Percentiles rank a stretch among this genome's conserved stretches.
Evolutionary conservation across 139 green algal genomes (phyloP).

Genomic region (Micractinium conductrix): DNA sequence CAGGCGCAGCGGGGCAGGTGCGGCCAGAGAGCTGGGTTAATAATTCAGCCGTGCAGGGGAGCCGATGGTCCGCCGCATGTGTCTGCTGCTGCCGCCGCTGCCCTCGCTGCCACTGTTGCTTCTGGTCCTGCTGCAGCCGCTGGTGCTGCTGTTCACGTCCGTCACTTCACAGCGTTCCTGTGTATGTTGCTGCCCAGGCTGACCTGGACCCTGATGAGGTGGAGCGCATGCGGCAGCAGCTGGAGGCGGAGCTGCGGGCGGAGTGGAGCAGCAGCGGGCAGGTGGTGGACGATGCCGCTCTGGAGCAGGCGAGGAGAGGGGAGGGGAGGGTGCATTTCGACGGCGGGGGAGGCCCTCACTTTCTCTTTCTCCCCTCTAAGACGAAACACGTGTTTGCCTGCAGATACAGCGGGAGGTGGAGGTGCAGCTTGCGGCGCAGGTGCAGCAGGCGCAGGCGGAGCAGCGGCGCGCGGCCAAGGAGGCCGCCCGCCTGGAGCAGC

Average conservation of each 20-base stretch:
- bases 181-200: no score
- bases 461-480: slow-evolving; percentile 6
- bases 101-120: no score
- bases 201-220: slow-evolving; percentile 34
- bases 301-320: slow-evolving; percentile 5
- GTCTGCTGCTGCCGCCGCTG: no score
- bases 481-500: slow-evolving; percentile 25
- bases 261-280: slow-evolving; percentile 53
- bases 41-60: no score
- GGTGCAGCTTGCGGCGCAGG: slow-evolving; percentile 20
- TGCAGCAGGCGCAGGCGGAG: slow-evolving; percentile 20
- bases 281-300: slow-evolving; percentile 24
- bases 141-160: no score
- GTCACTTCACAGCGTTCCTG: no score
- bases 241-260: slow-evolving; percentile 62
- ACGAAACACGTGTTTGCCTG: background rate
- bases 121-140: no score
- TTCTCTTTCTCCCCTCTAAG: no score
- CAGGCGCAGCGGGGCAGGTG: no score
- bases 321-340: background rate
- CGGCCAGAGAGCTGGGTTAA: no score
- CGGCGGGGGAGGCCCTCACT: no score
- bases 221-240: slow-evolving; percentile 43
- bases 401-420: slow-evolving; percentile 36
- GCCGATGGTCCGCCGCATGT: no score